A percentile compares a stretch with the other conserved stretches of the same genome.
Evolutionary conservation across 2,329 filamentous ascomycete species (phyloP).

Genomic region (Xylaria polymorpha): DNA sequence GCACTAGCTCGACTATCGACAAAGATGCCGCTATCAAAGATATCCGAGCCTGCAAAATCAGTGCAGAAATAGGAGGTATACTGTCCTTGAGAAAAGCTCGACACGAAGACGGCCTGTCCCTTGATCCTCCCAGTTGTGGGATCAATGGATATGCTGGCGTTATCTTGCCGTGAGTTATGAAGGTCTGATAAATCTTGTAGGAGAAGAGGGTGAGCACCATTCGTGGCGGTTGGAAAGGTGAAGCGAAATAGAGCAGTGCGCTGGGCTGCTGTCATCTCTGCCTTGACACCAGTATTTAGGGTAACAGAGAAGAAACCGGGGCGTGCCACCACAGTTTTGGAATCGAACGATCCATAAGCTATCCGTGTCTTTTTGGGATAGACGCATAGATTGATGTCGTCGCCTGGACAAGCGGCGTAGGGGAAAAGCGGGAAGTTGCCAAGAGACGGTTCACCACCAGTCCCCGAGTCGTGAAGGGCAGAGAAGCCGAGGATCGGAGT

Average conservation of each 20-base stretch:
- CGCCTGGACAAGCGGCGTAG: slow-evolving; percentile 69
- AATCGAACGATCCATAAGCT: slow-evolving; percentile 58
- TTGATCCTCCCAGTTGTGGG: slow-evolving; percentile 68
- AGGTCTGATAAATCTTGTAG: slow-evolving; percentile 75
- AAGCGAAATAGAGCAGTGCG: slow-evolving; percentile 75
- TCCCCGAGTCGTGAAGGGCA: slow-evolving; percentile 69
- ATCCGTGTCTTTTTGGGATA: slow-evolving; percentile 63
- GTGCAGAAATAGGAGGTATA: slow-evolving; percentile 74
- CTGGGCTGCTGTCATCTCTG: slow-evolving; percentile 76
- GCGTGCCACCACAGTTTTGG: slow-evolving; percentile 64
- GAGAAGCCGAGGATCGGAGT: slow-evolving; percentile 65
- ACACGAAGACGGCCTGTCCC: slow-evolving; percentile 70
- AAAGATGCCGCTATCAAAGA: slow-evolving; percentile 72
- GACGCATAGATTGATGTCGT: slow-evolving; percentile 70
- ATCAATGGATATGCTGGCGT: slow-evolving; percentile 68
- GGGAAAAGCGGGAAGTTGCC: slow-evolving; percentile 81
- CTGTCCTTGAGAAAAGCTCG: slow-evolving; percentile 72
- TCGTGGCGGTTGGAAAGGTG: slow-evolving; percentile 63
- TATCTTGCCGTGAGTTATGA: slow-evolving; percentile 67
- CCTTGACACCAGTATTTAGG: slow-evolving; percentile 66
- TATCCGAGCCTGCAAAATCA: slow-evolving; percentile 69
- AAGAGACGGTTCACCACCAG: slow-evolving; percentile 69
- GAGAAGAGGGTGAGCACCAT: slow-evolving; percentile 66
- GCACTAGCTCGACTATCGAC: slow-evolving; percentile 65
- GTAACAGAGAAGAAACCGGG: slow-evolving; percentile 75